phyloP scores from a whole-genome alignment of 2,329 filamentous ascomycete genomes.

The Biscogniauxia sp. region DNA sequence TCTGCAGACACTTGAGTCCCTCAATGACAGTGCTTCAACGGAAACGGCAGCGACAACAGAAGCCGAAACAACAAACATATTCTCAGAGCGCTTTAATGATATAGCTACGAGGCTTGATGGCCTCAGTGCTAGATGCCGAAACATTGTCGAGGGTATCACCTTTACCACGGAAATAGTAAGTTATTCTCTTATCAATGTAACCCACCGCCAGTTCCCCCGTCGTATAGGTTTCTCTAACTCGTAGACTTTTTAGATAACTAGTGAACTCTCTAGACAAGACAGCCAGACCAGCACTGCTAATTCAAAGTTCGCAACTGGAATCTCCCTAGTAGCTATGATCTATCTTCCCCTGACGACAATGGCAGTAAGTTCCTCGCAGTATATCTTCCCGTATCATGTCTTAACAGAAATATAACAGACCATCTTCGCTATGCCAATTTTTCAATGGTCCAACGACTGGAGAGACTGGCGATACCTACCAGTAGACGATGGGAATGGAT shows the following conservation, averaged over 20 bases:
- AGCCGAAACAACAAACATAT: too few relatives aligned
- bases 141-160: neutral
- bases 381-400: neutral
- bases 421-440: conserved; percentile 11
- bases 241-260: too few relatives aligned
- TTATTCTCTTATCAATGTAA: neutral
- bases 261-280: too few relatives aligned
- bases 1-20: too few relatives aligned
- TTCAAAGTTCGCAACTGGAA: too few relatives aligned
- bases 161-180: conserved; percentile 9
- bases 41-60: too few relatives aligned
- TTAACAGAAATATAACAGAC: conserved; percentile 1
- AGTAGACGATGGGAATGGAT: conserved; percentile 1
- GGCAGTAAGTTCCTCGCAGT: neutral
- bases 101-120: neutral
- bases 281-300: neutral
- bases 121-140: conserved; percentile 2
- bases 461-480: conserved; percentile 7
- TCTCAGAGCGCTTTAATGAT: neutral
- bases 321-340: conserved; percentile 5
- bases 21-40: too few relatives aligned
- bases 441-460: conserved; percentile 13
- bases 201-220: too few relatives aligned
- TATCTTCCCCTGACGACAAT: conserved; percentile 8
- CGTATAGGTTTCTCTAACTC: too few relatives aligned